Evolutionary conservation across 2,329 filamentous ascomycete species (phyloP), one percentile per base, ranked within the genome.

Genomic region (Neospermospora avenae): DNA sequence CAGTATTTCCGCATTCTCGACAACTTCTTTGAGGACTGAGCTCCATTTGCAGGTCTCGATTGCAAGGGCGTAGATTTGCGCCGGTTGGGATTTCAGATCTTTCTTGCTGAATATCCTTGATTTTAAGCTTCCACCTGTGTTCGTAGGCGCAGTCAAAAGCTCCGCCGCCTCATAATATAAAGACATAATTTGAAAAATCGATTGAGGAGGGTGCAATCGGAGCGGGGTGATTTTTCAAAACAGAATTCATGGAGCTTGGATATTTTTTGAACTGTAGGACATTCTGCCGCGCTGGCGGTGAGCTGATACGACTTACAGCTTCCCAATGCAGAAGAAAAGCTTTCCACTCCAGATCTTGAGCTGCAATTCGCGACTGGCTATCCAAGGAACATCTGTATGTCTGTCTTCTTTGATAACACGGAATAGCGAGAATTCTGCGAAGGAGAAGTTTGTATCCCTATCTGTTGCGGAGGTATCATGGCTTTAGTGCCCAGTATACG

Each of bases 41-140:
- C 93, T 95, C 91, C 93, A 97, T 85, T 96, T 98, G 67, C 89
- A 87, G 1, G 90, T 86, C 75, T 98, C 93, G 22, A 88, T 83
- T 22, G 92, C 88, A 37, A 99, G 79, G 8, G 95, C 95, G 73
- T 95, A 98, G 7, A 98, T 80, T 72, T 96, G 90, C 11, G 87
- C 87, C 0, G 89, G 88, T 2, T 88, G 83, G 16, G 89, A 92
- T 71, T 93, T 96, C 66, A 91, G 76, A 7, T 81, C 79, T 68
- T 89, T 89, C 63, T 86, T 87, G 60, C 81, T 80, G 74, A 95
- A 98, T 46, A 98, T 85, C 37, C 90, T 82, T 7, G 91, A 91
- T 75, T 96, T 96, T 65, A 98, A 81, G 25, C 91, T 96, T 18
- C 91, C 91, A n/a, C 88, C 87, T 3, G 80, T 77, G n/a, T 84